Evolutionary conservation across 176 grass and related monocot genomes (phyloP).

Genomic region (Aegilops bicornis): DNA sequence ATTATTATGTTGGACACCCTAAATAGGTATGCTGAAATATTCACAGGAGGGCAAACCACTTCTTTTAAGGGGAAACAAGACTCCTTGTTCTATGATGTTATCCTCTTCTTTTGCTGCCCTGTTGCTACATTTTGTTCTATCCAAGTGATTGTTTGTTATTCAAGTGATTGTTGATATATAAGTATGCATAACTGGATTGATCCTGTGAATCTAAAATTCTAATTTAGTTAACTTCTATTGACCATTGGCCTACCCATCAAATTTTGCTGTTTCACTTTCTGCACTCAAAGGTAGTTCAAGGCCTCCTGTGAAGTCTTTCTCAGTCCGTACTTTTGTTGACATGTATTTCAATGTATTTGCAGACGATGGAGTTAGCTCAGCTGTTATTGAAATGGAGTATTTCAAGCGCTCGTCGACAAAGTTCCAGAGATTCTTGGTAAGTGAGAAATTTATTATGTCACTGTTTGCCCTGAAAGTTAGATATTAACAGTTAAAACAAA

Average conservation of each 20-base stretch:
- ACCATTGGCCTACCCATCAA: neutral
- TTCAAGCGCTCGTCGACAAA: constrained; percentile 46
- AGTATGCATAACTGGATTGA: neutral
- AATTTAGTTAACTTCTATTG: neutral
- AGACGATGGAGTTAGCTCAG: constrained; percentile 44
- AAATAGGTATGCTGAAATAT: neutral
- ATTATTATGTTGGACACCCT: neutral
- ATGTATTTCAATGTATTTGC: constrained; percentile 29
- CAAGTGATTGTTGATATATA: neutral
- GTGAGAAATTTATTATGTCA: constrained; percentile 24
- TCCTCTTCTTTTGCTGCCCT: neutral
- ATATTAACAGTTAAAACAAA: neutral
- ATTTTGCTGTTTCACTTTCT: neutral
- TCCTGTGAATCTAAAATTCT: constrained; percentile 1
- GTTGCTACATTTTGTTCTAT: neutral
- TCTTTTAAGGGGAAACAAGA: neutral
- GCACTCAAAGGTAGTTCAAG: constrained; percentile 4
- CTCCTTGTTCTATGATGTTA: constrained; percentile 1
- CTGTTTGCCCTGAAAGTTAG: constrained; percentile 14
- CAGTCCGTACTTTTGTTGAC: neutral
- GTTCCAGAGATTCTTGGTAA: constrained; percentile 68
- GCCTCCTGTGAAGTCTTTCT: neutral
- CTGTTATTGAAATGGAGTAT: constrained; percentile 57
- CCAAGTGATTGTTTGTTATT: constrained; percentile 1
- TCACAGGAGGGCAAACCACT: neutral